phyloP scores from a whole-genome alignment of 1,284 basidiomycete species.

The Puccinia polysora region DNA sequence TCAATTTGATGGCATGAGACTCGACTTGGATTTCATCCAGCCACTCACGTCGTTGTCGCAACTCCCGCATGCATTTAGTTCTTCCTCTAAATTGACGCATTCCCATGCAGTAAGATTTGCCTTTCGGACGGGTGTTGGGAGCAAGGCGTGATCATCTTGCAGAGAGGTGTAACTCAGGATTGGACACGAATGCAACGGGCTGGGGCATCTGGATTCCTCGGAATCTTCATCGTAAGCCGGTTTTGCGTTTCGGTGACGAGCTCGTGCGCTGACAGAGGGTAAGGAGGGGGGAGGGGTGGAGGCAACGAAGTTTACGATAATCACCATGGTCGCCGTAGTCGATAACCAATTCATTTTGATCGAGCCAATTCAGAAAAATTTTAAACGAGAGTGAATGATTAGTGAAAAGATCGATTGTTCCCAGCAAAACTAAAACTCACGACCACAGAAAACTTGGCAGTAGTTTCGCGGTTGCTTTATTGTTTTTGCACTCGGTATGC shows the following conservation, averaged over 20 bases:
- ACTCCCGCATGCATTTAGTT: conserved; percentile 12
- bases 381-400: neutral
- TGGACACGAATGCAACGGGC: conserved; percentile 12
- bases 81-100: conserved; percentile 20
- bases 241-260: neutral
- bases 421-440: too few species aligned
- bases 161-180: neutral
- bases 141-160: neutral
- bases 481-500: too few species aligned
- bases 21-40: neutral
- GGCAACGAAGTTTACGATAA: neutral
- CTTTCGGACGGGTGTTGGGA: neutral
- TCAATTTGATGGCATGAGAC: neutral
- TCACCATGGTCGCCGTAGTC: neutral
- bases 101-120: neutral
- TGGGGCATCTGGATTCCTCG: conserved; percentile 13
- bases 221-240: neutral
- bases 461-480: too few species aligned
- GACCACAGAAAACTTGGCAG: too few species aligned
- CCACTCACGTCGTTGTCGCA: conserved; percentile 19
- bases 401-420: too few species aligned
- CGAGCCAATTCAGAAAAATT: neutral
- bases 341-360: neutral
- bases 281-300: neutral
- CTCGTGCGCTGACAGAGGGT: conserved; percentile 6